Conservation (phyloP, 1,284 basidiomycete genomes). For the Coniferiporia weirii region DNA sequence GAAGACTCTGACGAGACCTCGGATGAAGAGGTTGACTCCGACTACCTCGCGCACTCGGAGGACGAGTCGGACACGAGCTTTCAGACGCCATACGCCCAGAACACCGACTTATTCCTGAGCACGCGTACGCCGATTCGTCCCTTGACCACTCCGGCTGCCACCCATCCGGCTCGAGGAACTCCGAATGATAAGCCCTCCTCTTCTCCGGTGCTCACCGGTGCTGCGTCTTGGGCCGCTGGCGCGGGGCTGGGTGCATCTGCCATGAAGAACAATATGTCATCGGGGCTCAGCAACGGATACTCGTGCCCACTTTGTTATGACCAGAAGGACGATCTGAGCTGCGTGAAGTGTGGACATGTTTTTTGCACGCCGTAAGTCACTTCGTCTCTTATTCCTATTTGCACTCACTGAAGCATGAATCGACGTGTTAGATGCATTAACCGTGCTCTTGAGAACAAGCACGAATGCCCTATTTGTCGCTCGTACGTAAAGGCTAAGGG, state of each 20-base stretch:
- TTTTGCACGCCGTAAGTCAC: conserved; percentile 12
- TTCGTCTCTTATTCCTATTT: neutral
- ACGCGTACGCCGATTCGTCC: neutral
- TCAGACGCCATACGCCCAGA: neutral
- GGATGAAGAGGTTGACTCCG: neutral
- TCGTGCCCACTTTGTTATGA: conserved; percentile 13
- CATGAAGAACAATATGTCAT: neutral
- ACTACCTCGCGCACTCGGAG: conserved; percentile 1
- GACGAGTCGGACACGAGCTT: neutral
- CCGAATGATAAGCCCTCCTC: neutral
- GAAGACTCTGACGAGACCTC: neutral
- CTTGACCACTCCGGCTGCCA: neutral
- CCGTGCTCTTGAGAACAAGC: conserved; percentile 6
- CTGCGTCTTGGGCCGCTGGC: neutral
- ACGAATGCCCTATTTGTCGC: conserved; percentile 10
- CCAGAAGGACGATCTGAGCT: conserved; percentile 5
- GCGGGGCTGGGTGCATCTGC: neutral
- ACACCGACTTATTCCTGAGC: neutral
- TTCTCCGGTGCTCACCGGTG: neutral
- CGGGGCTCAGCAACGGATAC: neutral
- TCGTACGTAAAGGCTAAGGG: neutral
- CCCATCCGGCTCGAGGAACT: neutral
- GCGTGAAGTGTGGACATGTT: conserved; percentile 12
- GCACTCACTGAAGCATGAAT: too few species aligned
- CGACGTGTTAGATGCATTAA: conserved; percentile 5